A percentile compares a stretch with the other conserved stretches of the same genome.
These are phyloP conservation scores for Boechera retrofracta DNA, from an alignment of 345 rosid genomes.

Conservation along the genomic window DNA sequence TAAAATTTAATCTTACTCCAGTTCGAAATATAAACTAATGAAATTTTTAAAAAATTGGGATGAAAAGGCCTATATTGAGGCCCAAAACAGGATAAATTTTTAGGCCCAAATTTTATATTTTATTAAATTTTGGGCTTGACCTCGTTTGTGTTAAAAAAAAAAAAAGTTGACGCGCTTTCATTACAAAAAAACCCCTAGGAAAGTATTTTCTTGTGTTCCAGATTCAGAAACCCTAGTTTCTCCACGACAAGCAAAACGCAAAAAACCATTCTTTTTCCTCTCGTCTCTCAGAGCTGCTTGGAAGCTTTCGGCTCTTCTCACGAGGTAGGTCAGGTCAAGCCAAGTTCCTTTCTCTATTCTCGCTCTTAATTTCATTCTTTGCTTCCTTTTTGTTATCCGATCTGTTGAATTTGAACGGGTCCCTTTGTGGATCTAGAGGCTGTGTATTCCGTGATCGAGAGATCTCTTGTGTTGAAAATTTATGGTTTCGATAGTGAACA, in stretches of 20 bases:
- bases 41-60: too few species aligned
- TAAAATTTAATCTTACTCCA: too few species aligned
- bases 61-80: not conserved
- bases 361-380: not conserved
- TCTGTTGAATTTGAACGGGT: not conserved
- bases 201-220: not conserved
- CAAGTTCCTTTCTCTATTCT: not conserved
- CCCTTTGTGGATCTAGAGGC: not conserved
- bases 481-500: not conserved
- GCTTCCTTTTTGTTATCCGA: not conserved
- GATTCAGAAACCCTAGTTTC: constrained; percentile 40
- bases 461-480: not conserved
- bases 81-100: not conserved
- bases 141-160: not conserved
- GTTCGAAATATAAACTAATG: too few species aligned
- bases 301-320: constrained; percentile 4
- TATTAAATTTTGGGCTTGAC: not conserved
- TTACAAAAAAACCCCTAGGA: not conserved
- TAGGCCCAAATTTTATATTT: constrained; percentile 3
- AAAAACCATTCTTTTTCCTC: not conserved
- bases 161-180: constrained; percentile 8
- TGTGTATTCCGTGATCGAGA: not conserved
- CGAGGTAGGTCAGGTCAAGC: constrained; percentile 17
- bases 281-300: constrained; percentile 8
- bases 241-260: not conserved